These are phyloP conservation scores for Leucosporidium scottii DNA, from an alignment of 768 basidiomycete species.

Conservation along the genomic window DNA sequence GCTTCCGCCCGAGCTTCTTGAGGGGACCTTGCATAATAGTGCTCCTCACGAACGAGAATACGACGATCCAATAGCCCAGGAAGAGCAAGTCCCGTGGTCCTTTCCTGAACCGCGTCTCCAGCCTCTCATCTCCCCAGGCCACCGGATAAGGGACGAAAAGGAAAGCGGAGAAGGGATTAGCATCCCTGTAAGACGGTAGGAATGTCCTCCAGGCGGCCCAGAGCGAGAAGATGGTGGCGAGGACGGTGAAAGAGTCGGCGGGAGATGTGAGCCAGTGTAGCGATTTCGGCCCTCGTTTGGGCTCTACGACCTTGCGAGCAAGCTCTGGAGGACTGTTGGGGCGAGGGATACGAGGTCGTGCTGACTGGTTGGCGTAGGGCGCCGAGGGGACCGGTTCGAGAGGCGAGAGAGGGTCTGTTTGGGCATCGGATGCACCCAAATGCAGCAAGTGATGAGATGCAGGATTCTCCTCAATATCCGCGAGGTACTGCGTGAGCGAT, in stretches of 20 bases:
- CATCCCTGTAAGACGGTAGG: not conserved
- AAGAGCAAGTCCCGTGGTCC: conserved; percentile 67
- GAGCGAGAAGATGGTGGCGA: not conserved
- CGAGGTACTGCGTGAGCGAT: no score
- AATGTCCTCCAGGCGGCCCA: not conserved
- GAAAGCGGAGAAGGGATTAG: conserved; percentile 66
- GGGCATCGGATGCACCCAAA: no score
- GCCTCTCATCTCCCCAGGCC: conserved; percentile 33
- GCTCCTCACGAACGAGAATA: conserved; percentile 84
- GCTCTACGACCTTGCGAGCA: no score
- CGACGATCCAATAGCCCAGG: conserved; percentile 69
- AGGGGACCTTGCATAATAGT: conserved; percentile 58
- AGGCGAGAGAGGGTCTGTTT: no score
- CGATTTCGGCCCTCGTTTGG: no score
- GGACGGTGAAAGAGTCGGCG: not conserved
- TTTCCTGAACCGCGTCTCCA: conserved; percentile 48
- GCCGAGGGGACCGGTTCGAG: no score
- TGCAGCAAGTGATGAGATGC: no score
- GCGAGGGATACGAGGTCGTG: no score
- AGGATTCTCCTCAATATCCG: no score
- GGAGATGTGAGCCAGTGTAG: not conserved
- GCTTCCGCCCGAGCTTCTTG: conserved; percentile 58
- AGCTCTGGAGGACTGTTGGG: no score
- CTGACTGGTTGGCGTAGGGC: no score
- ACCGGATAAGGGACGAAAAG: conserved; percentile 64